Base-by-base conservation (phyloP, 2,329 filamentous ascomycete genomes). In the Colletotrichum somersetense region DNA sequence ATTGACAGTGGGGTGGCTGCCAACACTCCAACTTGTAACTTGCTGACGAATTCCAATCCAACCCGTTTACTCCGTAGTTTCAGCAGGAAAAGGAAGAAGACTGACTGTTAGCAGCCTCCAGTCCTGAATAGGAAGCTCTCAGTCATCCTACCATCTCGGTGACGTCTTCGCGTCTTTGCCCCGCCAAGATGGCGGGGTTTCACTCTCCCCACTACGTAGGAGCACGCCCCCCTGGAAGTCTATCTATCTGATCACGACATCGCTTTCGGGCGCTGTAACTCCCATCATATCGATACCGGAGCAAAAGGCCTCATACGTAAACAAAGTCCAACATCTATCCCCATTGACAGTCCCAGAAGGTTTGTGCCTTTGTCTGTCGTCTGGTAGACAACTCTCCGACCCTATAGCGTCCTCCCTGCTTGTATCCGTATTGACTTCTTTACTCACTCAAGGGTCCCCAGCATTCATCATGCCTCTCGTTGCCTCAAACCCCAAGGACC, bases 401-500 rank as follows among this genome's bases (percentile, higher is more conserved):
- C 18, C 8, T 18, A 23, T 62, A 40, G 30, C 30, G 50, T 57
- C 40, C 46, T 72, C 62, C 20, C n/a, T 48, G 5, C 11, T 35
- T 42, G 26, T 48, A 64, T 63, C 46, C n/a, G 26, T 42, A 64
- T 59, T 40, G 10, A n/a, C 16, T 57, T 18, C 42, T 30, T 30
- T 30, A 30, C 63, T 58, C 42, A 62, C 68, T 63, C 67, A 59
- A 46, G 53, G 55, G 58, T 61, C 52, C 67, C 57, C 58, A 69
- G 53, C 53, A 48, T 44, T 10, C 78, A 83, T 75, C 40, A 88
- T 88, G 86, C 84, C 86, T 78, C 84, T 87, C 73, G 76, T 86
- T 75, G 79, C 78, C 18, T 80, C 81, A 59, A 80, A 78, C 44
- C 77, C 79, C 67, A 92, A 90, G 76, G 87, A 91, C 74, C 89